A percentile compares a stretch with the other conserved stretches of the same genome.
Evolutionary conservation across 495 filamentous ascomycete genomes (phyloP).

Genomic region (Xylaria venustula): DNA sequence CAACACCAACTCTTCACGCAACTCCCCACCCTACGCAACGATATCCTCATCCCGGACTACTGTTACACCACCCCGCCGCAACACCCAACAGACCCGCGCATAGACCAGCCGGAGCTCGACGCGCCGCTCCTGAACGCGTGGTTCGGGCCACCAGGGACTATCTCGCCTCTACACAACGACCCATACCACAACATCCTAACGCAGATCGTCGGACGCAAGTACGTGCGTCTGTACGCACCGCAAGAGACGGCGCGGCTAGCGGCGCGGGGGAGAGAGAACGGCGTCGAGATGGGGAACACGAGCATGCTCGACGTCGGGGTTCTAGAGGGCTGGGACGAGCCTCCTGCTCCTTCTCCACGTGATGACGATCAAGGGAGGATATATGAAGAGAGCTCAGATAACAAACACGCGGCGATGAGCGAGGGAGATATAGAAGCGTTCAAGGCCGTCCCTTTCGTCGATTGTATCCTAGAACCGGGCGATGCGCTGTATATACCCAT

Average conservation of each 20-base stretch:
- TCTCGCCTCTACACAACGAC: conserved; percentile 91
- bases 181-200: conserved; percentile 90
- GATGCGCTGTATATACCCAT: conserved; percentile 89
- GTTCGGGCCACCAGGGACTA: conserved; percentile 86
- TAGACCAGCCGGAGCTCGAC: conserved; percentile 49
- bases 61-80: conserved; percentile 67
- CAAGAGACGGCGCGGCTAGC: conserved; percentile 56
- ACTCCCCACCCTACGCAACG: conserved; percentile 71
- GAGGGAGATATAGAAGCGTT: conserved; percentile 41
- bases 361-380: background rate
- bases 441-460: conserved; percentile 63
- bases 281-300: conserved; percentile 93
- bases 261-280: conserved; percentile 62
- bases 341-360: background rate
- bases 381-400: conserved; percentile 11
- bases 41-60: conserved; percentile 80
- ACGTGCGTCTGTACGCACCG: conserved; percentile 82
- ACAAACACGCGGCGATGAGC: conserved; percentile 8
- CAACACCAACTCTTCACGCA: conserved; percentile 87
- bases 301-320: conserved; percentile 69
- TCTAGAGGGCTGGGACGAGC: conserved; percentile 51
- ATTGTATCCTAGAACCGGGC: conserved; percentile 75
- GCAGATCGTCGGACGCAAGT: conserved; percentile 90
- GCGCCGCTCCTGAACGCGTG: conserved; percentile 76
- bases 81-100: conserved; percentile 48